phyloP scores from a whole-genome alignment of 257 asterid species.

The Sherardia arvensis region DNA sequence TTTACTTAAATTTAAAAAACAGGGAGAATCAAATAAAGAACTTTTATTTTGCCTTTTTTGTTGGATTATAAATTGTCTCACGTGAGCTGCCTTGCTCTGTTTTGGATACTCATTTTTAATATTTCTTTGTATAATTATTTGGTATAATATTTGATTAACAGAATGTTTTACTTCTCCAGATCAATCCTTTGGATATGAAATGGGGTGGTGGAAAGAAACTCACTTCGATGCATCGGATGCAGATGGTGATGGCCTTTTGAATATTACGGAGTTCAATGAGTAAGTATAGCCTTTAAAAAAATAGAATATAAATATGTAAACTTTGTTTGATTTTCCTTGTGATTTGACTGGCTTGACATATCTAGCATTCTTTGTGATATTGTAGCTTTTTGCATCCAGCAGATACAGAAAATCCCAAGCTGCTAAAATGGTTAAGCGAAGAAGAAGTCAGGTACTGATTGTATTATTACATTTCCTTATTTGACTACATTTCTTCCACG shows the following conservation, averaged over 20 bases:
- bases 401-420: conserved; percentile 63
- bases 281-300: conserved; percentile 27
- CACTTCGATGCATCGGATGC: conserved; percentile 93
- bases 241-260: conserved; percentile 75
- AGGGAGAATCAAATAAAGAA: neutral
- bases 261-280: conserved; percentile 88
- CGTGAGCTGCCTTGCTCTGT: neutral
- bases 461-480: neutral
- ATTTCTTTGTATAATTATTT: neutral
- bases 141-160: neutral
- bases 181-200: conserved; percentile 57
- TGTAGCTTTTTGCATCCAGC: conserved; percentile 93
- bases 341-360: conserved; percentile 1
- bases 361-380: conserved; percentile 14
- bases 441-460: conserved; percentile 79
- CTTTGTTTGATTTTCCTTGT: conserved; percentile 7
- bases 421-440: conserved; percentile 76
- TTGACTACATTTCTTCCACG: neutral
- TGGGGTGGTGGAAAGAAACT: conserved; percentile 99
- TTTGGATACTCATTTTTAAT: neutral
- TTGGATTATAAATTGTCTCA: neutral
- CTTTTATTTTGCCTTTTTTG: neutral
- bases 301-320: neutral
- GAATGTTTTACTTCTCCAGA: conserved; percentile 23
- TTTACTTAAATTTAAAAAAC: too few species aligned